These are phyloP conservation scores for Blastocystis sp. DNA, from an alignment of 352 stramenopile species.

Conservation along the genomic window DNA sequence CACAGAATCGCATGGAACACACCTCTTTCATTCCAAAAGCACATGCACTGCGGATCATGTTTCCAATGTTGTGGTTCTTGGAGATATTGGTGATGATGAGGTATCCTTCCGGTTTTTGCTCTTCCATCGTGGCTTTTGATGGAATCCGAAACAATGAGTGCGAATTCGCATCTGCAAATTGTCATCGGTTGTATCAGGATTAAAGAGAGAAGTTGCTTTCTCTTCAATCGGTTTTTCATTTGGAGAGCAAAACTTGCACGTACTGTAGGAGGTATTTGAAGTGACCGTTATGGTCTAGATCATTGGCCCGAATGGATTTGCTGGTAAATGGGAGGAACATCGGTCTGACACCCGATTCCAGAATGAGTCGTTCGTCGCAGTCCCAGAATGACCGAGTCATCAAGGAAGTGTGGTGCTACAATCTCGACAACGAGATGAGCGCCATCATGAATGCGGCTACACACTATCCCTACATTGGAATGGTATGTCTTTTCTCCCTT, in stretches of 20 bases:
- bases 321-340: background rate
- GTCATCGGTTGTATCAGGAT: background rate
- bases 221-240: background rate
- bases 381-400: background rate
- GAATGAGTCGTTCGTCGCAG: background rate
- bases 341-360: background rate
- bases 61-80: constrained; percentile 77
- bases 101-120: constrained; percentile 61
- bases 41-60: constrained; percentile 72
- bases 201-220: background rate
- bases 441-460: constrained; percentile 43
- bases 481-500: background rate
- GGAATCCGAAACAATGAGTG: background rate
- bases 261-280: background rate
- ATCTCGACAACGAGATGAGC: constrained; percentile 55
- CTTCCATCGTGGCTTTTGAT: background rate
- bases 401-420: constrained; percentile 48
- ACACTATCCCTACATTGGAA: constrained; percentile 39
- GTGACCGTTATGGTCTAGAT: background rate
- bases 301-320: background rate
- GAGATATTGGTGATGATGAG: constrained; percentile 77
- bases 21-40: constrained; percentile 72
- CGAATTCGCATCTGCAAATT: constrained; percentile 33
- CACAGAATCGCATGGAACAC: constrained; percentile 62
- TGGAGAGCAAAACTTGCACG: background rate